Conservation (phyloP, 768 basidiomycete genomes). For the Suillus ampliporus region DNA sequence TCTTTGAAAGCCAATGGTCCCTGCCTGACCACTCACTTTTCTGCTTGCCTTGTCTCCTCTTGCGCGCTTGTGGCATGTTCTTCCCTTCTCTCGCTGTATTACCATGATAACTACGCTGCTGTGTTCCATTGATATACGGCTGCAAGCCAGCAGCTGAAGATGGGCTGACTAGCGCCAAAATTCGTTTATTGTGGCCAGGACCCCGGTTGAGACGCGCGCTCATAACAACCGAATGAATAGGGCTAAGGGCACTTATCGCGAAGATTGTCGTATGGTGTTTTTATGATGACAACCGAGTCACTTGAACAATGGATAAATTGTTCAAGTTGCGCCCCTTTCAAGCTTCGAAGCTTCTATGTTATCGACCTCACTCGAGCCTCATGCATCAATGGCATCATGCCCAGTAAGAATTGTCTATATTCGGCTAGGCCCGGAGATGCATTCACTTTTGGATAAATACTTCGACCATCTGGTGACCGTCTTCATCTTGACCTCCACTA, state of each 20-base stretch:
- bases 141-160: background rate
- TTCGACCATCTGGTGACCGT: no score
- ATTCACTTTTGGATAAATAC: constrained; percentile 6
- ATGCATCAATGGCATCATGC: no score
- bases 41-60: no score
- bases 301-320: background rate
- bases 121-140: background rate
- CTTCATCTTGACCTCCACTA: constrained; percentile 2
- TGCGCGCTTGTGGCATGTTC: background rate
- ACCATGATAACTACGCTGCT: background rate
- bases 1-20: background rate
- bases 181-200: background rate
- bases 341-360: background rate
- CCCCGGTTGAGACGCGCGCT: background rate
- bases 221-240: no score
- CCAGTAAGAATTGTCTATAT: no score
- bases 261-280: background rate
- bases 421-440: no score
- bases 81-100: background rate
- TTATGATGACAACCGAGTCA: background rate
- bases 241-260: background rate
- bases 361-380: background rate
- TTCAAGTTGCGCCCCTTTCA: background rate
- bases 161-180: background rate
- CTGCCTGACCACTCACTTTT: background rate